These are phyloP conservation scores for Nitzschia sp. DNA, from an alignment of 108 stramenopile genomes.

Conservation along the genomic window DNA sequence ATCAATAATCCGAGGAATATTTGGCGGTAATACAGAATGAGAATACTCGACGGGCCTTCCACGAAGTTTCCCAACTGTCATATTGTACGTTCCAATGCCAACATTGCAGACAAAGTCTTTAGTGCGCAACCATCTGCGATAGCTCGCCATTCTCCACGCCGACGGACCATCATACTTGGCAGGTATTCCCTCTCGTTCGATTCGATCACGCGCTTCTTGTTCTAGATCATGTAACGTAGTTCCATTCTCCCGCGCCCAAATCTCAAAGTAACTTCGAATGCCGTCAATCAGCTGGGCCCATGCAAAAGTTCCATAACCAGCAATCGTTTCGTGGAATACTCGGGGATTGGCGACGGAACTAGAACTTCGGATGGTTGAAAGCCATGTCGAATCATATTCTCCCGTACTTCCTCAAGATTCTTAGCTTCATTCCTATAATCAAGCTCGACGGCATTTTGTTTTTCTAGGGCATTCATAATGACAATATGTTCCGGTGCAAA, in stretches of 20 bases:
- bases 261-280: slow-evolving; percentile 21
- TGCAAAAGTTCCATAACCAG: slow-evolving; percentile 85
- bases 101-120: slow-evolving; percentile 12
- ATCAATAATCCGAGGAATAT: slow-evolving; percentile 48
- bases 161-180: slow-evolving; percentile 44
- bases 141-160: slow-evolving; percentile 22
- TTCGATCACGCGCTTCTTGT: slow-evolving; percentile 16
- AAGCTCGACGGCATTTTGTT: slow-evolving; percentile 58
- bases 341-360: slow-evolving; percentile 57
- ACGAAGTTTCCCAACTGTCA: background rate
- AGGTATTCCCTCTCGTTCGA: slow-evolving; percentile 44
- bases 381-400: slow-evolving; percentile 55
- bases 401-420: slow-evolving; percentile 63
- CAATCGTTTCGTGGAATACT: slow-evolving; percentile 64
- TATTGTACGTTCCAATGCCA: slow-evolving; percentile 22
- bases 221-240: slow-evolving; percentile 41
- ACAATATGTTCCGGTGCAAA: slow-evolving; percentile 68
- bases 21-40: slow-evolving; percentile 30
- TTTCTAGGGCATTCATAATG: slow-evolving; percentile 52
- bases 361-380: slow-evolving; percentile 55
- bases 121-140: slow-evolving; percentile 12
- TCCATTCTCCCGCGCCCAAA: slow-evolving; percentile 30
- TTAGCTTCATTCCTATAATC: slow-evolving; percentile 78
- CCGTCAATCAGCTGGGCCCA: slow-evolving; percentile 69
- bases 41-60: background rate